phyloP scores from a whole-genome alignment of 108 stramenopile genomes.

The Fistulifera pelliculosa region DNA sequence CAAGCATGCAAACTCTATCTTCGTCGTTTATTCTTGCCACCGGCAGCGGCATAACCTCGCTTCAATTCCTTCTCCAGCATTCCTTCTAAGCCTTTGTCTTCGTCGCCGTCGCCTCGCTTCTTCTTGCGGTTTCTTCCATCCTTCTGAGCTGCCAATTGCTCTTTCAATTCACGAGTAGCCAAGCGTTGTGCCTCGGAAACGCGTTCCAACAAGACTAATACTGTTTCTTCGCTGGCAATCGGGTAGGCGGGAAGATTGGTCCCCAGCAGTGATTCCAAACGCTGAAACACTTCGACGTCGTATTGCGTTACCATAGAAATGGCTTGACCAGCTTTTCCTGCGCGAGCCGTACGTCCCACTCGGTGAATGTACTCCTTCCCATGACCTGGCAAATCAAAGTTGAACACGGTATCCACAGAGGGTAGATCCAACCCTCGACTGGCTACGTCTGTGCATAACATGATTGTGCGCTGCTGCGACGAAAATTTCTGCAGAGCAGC shows the following conservation, averaged over 20 bases:
- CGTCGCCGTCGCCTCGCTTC: constrained; percentile 25
- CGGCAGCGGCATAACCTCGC: constrained; percentile 54
- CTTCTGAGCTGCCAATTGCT: constrained; percentile 54
- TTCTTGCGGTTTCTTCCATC: constrained; percentile 28
- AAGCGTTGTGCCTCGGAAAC: constrained; percentile 95
- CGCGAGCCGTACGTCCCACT: constrained; percentile 95
- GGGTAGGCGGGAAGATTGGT: constrained; percentile 81
- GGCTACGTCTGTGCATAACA: constrained; percentile 99
- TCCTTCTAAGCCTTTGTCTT: constrained; percentile 41
- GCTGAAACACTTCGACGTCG: constrained; percentile 97
- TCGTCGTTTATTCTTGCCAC: constrained; percentile 37
- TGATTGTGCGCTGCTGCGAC: constrained; percentile 62
- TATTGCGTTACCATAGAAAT: constrained; percentile 99
- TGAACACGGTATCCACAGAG: constrained; percentile 92
- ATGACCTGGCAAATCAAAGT: constrained; percentile 93
- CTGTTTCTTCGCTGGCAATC: constrained; percentile 78
- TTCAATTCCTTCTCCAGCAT: constrained; percentile 39
- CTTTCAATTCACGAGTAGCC: constrained; percentile 82
- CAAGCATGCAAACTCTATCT: constrained; percentile 15
- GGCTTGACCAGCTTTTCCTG: constrained; percentile 91
- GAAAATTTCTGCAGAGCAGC: constrained; percentile 95
- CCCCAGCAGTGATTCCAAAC: constrained; percentile 87
- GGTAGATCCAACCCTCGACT: constrained; percentile 94
- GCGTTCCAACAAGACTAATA: constrained; percentile 88
- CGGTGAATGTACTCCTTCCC: constrained; percentile 98